Percentiles rank a stretch among this genome's conserved stretches.
These are phyloP conservation scores for Ogataea salicorniae DNA, from an alignment of 805 yeast genomes.

Conservation along the genomic window DNA sequence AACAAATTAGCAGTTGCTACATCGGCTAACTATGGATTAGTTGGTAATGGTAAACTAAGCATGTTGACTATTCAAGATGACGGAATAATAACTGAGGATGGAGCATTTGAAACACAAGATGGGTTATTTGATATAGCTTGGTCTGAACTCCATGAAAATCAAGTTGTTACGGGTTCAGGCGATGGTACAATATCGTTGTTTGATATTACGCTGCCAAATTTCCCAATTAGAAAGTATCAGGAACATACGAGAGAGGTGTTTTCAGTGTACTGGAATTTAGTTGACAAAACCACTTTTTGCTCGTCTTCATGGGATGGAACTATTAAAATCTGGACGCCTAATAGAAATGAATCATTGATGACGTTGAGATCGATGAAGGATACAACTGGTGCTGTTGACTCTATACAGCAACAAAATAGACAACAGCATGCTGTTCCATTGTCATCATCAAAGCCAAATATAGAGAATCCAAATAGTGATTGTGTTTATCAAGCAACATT, in stretches of 20 bases:
- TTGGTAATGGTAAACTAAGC: slow-evolving; percentile 84
- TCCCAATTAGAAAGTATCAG: slow-evolving; percentile 66
- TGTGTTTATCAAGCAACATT: slow-evolving; percentile 78
- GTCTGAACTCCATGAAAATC: slow-evolving; percentile 90
- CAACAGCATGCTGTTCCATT: slow-evolving; percentile 24
- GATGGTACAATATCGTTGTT: slow-evolving; percentile 85
- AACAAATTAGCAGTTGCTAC: slow-evolving; percentile 86
- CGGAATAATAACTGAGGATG: slow-evolving; percentile 55
- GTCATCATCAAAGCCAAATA: slow-evolving; percentile 32
- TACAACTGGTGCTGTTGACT: slow-evolving; percentile 15
- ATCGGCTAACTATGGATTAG: slow-evolving; percentile 88
- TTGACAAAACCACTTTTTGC: slow-evolving; percentile 52
- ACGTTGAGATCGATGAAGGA: slow-evolving; percentile 42
- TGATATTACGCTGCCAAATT: slow-evolving; percentile 61
- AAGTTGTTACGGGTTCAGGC: slow-evolving; percentile 75
- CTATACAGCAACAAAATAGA: background rate
- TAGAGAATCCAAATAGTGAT: slow-evolving; percentile 34
- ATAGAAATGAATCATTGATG: slow-evolving; percentile 47
- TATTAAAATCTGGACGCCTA: slow-evolving; percentile 73
- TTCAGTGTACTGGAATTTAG: slow-evolving; percentile 33
- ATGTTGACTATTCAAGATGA: slow-evolving; percentile 61
- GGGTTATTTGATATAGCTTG: slow-evolving; percentile 84
- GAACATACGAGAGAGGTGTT: slow-evolving; percentile 58
- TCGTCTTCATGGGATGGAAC: slow-evolving; percentile 92
- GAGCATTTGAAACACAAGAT: slow-evolving; percentile 84